phyloP scores from a whole-genome alignment of 345 rosid genomes.

The Pugionium dolabratum region DNA sequence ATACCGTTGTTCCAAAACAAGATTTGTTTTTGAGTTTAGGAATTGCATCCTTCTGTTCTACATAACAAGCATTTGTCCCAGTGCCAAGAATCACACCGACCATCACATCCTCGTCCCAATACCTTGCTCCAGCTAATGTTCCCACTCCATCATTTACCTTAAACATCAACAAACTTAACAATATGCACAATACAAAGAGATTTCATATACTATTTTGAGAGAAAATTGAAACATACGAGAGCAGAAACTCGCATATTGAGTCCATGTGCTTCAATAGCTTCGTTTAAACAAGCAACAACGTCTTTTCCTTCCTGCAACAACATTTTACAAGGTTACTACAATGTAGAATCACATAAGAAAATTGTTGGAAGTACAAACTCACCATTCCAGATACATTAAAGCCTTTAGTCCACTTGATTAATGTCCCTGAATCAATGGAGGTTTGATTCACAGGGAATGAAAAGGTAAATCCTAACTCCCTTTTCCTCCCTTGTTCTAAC shows the following conservation, averaged over 20 bases:
- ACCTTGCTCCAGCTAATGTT: constrained; percentile 80
- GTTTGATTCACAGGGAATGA: constrained; percentile 84
- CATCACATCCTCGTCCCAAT: constrained; percentile 83
- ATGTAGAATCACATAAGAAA: not conserved
- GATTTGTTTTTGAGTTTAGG: constrained; percentile 53
- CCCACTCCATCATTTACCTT: constrained; percentile 86
- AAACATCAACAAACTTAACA: not conserved
- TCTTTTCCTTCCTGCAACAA: constrained; percentile 65
- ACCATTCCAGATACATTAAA: constrained; percentile 89
- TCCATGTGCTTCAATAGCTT: constrained; percentile 70
- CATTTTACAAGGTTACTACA: not conserved
- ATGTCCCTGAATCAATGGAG: constrained; percentile 72
- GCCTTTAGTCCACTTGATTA: constrained; percentile 88
- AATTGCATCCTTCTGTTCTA: constrained; percentile 63
- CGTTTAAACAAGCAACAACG: constrained; percentile 79
- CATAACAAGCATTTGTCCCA: constrained; percentile 92
- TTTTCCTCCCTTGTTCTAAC: constrained; percentile 55
- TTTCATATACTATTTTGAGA: not conserved
- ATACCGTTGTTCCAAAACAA: constrained; percentile 60
- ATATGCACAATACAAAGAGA: constrained; percentile 11
- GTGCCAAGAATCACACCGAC: constrained; percentile 92
- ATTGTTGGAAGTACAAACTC: not conserved
- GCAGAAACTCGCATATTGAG: constrained; percentile 81
- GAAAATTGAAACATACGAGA: constrained; percentile 48
- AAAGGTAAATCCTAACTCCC: constrained; percentile 87